These are phyloP conservation scores for Globisporangium viniferum DNA, from an alignment of 352 stramenopile genomes.

Conservation along the genomic window DNA sequence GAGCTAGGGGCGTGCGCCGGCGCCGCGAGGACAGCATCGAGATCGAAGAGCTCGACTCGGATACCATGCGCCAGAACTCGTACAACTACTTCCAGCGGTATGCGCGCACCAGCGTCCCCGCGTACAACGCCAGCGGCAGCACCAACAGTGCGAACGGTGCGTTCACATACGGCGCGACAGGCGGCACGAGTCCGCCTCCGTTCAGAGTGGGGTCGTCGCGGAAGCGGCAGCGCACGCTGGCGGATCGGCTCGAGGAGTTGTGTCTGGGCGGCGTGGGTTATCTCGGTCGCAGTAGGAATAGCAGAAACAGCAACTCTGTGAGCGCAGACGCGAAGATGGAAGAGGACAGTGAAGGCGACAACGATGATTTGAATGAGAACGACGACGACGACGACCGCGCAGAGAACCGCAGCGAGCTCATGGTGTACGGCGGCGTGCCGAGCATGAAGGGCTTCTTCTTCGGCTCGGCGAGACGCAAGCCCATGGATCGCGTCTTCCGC, in stretches of 20 bases:
- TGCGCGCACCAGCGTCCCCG: conserved; percentile 9
- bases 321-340: conserved; percentile 19
- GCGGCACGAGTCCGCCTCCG: conserved; percentile 6
- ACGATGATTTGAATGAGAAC: conserved; percentile 5
- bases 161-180: conserved; percentile 12
- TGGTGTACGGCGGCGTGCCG: conserved; percentile 36
- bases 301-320: conserved; percentile 17
- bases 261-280: conserved; percentile 27
- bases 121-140: conserved; percentile 10
- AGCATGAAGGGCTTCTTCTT: conserved; percentile 57
- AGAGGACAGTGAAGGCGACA: conserved; percentile 15
- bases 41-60: conserved; percentile 66
- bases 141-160: not conserved
- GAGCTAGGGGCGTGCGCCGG: conserved; percentile 36
- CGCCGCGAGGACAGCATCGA: conserved; percentile 46
- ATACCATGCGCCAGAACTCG: conserved; percentile 63
- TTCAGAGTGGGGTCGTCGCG: conserved; percentile 20
- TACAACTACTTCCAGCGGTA: conserved; percentile 72
- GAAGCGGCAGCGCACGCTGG: conserved; percentile 64
- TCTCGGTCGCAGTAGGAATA: conserved; percentile 9
- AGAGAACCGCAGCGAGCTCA: conserved; percentile 16
- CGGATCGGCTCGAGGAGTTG: conserved; percentile 56
- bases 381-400: conserved; percentile 16
- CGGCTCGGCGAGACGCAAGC: conserved; percentile 24
- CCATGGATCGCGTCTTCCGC: conserved; percentile 66